phyloP scores from a whole-genome alignment of 345 rosid genomes.

The Citrus hindsii region DNA sequence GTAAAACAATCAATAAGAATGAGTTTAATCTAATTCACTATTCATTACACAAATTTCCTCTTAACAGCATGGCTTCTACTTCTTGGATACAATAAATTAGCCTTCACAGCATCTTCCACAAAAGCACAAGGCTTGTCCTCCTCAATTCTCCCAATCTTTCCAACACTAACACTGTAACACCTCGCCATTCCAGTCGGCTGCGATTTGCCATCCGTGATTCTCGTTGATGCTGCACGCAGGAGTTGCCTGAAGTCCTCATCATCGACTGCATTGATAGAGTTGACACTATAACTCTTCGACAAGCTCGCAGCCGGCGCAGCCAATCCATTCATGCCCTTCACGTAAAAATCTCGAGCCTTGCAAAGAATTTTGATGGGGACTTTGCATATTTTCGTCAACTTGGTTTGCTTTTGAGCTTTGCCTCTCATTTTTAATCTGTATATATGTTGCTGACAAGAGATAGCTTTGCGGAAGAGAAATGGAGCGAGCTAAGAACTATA shows the following conservation, averaged over 20 bases:
- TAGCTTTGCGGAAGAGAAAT: background rate
- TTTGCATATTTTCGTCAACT: background rate
- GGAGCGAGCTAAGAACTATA: background rate
- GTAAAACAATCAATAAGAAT: too few species aligned
- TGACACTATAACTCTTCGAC: constrained; percentile 11
- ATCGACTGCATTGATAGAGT: background rate
- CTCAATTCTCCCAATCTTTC: constrained; percentile 51
- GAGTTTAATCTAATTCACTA: background rate
- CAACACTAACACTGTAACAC: constrained; percentile 47
- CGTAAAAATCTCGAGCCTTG: constrained; percentile 19
- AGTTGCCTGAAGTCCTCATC: background rate
- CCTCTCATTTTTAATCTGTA: constrained; percentile 3
- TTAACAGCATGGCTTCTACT: constrained; percentile 12
- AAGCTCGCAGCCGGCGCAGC: background rate
- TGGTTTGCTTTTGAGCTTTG: constrained; percentile 6
- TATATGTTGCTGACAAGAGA: background rate
- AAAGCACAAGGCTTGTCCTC: constrained; percentile 42
- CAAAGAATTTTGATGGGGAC: constrained; percentile 7
- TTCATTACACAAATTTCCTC: constrained; percentile 1
- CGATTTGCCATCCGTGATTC: background rate
- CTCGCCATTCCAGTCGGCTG: constrained; percentile 13
- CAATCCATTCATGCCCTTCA: constrained; percentile 5
- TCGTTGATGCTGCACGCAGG: background rate
- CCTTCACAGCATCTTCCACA: constrained; percentile 20
- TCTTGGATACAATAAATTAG: constrained; percentile 1